Evolutionary conservation across 495 filamentous ascomycete species (phyloP).

Genomic region (Wilcoxina mikolae): DNA sequence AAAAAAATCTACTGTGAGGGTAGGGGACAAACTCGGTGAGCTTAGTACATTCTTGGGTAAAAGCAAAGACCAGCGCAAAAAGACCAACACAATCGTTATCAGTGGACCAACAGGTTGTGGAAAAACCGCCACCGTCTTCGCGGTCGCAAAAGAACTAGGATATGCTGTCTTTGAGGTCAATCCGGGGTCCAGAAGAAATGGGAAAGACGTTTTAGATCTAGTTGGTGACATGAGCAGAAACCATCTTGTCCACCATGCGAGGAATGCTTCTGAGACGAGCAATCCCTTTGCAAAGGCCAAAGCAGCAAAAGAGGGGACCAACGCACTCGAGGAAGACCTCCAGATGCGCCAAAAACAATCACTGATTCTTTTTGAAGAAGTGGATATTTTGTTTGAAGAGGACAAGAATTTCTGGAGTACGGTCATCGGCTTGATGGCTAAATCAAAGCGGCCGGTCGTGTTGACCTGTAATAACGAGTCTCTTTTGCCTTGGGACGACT

Average conservation of each 20-base stretch:
- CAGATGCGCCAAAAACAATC: constrained; percentile 69
- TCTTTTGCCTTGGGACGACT: constrained; percentile 50
- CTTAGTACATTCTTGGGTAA: constrained; percentile 21
- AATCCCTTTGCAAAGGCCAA: constrained; percentile 54
- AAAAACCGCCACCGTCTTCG: constrained; percentile 85
- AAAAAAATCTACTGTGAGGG: constrained; percentile 50
- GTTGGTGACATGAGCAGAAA: constrained; percentile 95
- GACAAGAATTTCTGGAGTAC: constrained; percentile 91
- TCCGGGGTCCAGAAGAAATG: constrained; percentile 62
- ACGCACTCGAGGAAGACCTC: constrained; percentile 11
- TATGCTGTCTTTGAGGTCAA: constrained; percentile 96
- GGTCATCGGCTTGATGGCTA: constrained; percentile 55
- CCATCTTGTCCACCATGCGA: constrained; percentile 58
- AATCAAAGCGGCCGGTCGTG: constrained; percentile 81
- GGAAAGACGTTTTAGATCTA: constrained; percentile 76
- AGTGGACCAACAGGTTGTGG: constrained; percentile 85
- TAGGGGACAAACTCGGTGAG: constrained; percentile 35
- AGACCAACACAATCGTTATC: constrained; percentile 55
- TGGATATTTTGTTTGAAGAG: constrained; percentile 82
- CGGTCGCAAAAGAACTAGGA: constrained; percentile 85
- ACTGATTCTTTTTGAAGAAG: constrained; percentile 86
- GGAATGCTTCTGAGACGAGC: constrained; percentile 41
- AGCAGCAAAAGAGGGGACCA: constrained; percentile 9
- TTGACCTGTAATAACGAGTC: constrained; percentile 89
- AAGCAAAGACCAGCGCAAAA: constrained; percentile 34